A percentile compares a stretch with the other conserved stretches of the same genome.
Evolutionary conservation across 2,329 filamentous ascomycete species (phyloP).

Genomic region (Ophiocordyceps camponoti-leonardi): DNA sequence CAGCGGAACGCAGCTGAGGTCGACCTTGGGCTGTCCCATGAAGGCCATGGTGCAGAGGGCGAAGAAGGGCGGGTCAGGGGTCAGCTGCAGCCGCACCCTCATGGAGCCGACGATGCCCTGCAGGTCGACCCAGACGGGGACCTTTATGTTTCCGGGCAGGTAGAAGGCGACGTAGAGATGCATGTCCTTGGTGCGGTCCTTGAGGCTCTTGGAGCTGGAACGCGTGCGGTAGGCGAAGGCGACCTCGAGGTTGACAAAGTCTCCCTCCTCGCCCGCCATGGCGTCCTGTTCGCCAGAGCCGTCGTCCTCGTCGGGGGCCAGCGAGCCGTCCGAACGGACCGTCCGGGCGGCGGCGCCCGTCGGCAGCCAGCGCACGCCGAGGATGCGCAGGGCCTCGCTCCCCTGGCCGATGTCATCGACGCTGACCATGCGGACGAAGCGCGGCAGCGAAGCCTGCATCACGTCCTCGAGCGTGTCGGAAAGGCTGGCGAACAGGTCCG

Average conservation of each 20-base stretch:
- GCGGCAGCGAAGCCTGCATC: conserved; percentile 61
- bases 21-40: conserved; percentile 57
- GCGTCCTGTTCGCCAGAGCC: conserved; percentile 23
- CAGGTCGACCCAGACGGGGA: conserved; percentile 59
- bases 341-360: conserved; percentile 49
- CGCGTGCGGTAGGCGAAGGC: conserved; percentile 56
- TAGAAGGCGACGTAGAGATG: conserved; percentile 60
- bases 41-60: conserved; percentile 59
- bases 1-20: conserved; percentile 52
- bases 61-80: conserved; percentile 64
- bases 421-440: conserved; percentile 54
- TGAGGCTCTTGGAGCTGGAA: conserved; percentile 41
- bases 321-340: conserved; percentile 39
- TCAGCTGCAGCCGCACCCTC: conserved; percentile 52
- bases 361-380: conserved; percentile 56
- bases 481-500: conserved; percentile 52
- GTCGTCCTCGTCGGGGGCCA: conserved; percentile 17
- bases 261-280: conserved; percentile 61
- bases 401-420: conserved; percentile 64
- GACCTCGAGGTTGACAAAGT: conserved; percentile 62
- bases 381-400: conserved; percentile 50
- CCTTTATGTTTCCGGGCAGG: conserved; percentile 33
- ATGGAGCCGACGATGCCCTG: conserved; percentile 54
- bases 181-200: conserved; percentile 47
- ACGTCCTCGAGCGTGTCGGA: conserved; percentile 61